Percentiles rank a stretch among this genome's conserved stretches.
Conservation (phyloP, 192 early-diverging fungal genomes). For the Linnemannia exigua region DNA sequence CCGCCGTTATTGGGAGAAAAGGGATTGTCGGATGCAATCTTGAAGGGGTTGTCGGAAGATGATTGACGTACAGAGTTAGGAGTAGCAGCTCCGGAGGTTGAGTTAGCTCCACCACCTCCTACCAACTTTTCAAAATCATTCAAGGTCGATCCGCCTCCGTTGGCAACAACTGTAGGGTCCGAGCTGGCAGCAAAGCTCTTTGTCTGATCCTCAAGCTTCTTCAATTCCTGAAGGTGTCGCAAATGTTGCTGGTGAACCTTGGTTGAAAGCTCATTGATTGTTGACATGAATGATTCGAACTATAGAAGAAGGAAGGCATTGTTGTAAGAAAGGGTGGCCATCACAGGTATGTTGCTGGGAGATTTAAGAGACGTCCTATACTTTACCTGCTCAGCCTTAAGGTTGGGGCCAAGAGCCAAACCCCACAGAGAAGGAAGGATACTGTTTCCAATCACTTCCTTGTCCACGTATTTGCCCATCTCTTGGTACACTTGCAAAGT, state of each 20-base stretch:
- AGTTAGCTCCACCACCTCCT: slow-evolving; percentile 30
- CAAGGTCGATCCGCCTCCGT: slow-evolving; percentile 33
- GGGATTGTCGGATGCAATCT: slow-evolving; percentile 53
- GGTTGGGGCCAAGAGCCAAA: slow-evolving; percentile 75
- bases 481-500: slow-evolving; percentile 87
- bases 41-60: slow-evolving; percentile 49
- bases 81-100: slow-evolving; percentile 1
- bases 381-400: slow-evolving; percentile 78
- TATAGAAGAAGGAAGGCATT: slow-evolving; percentile 3
- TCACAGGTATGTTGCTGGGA: too few relatives aligned
- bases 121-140: slow-evolving; percentile 59
- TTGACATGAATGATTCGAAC: slow-evolving; percentile 76
- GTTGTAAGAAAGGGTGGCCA: background rate
- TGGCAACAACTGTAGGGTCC: slow-evolving; percentile 28
- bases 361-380: background rate
- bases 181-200: slow-evolving; percentile 48
- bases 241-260: slow-evolving; percentile 73
- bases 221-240: slow-evolving; percentile 71
- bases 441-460: slow-evolving; percentile 79
- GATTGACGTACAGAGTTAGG: slow-evolving; percentile 15
- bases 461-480: slow-evolving; percentile 78
- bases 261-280: slow-evolving; percentile 66
- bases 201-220: slow-evolving; percentile 66
- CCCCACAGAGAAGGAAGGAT: slow-evolving; percentile 86
- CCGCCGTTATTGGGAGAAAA: slow-evolving; percentile 14